Evolutionary conservation across 73 alveolate species (phyloP).

Genomic region (Tetrahymena elliotti): DNA sequence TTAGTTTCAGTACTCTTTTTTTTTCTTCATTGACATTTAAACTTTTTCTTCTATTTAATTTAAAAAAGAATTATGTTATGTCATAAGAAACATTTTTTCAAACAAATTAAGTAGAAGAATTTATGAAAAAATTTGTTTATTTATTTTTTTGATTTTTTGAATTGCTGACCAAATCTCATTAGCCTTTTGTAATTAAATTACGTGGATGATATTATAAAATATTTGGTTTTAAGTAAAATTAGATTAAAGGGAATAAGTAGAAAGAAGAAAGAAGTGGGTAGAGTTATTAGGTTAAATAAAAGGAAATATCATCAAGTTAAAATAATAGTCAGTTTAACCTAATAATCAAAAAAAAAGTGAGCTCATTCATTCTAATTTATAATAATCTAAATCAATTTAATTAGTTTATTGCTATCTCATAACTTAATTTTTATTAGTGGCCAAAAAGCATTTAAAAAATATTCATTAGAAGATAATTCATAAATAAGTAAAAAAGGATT

Average conservation of each 20-base stretch:
- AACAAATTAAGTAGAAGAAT: not conserved
- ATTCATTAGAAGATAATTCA: not conserved
- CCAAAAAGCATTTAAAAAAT: not conserved
- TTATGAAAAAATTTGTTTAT: not conserved
- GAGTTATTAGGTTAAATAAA: not conserved
- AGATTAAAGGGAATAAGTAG: not conserved
- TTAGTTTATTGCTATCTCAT: not conserved
- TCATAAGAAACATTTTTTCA: not conserved
- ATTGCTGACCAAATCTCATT: not conserved
- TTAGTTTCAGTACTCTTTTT: not conserved
- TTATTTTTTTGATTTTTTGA: too few relatives aligned
- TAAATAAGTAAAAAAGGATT: not conserved
- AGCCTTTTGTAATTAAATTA: not conserved
- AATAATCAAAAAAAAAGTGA: not conserved
- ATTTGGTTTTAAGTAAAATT: not conserved
- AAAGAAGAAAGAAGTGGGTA: not conserved
- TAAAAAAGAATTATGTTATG: not conserved
- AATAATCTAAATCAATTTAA: not conserved
- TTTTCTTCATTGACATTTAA: conserved; percentile 27
- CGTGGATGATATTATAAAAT: not conserved
- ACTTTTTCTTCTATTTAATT: not conserved
- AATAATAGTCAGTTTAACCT: too few relatives aligned
- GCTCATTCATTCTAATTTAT: not conserved
- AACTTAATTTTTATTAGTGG: not conserved
- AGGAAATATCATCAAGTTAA: too few relatives aligned